Evolutionary conservation across 2,329 filamentous ascomycete genomes (phyloP).

Genomic region (Neospermospora avenae): DNA sequence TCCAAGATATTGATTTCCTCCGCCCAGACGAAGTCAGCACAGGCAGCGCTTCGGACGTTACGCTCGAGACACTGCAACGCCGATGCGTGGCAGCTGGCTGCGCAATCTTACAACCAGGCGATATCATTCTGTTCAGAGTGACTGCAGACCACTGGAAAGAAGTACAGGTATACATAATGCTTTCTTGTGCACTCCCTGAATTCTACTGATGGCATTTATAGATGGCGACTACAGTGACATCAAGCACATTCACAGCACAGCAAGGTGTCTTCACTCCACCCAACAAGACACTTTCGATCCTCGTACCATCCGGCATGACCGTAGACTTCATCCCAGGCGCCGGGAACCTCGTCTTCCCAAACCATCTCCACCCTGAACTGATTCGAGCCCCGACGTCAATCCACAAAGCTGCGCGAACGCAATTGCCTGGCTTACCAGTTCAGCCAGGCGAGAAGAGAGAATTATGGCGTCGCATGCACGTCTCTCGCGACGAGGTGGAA

Average conservation of each 20-base stretch:
- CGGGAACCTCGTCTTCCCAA: background rate
- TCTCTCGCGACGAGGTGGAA: background rate
- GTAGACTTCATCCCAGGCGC: background rate
- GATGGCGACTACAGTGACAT: background rate
- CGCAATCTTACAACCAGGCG: background rate
- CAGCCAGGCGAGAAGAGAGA: background rate
- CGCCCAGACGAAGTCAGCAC: background rate
- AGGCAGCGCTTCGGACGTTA: background rate
- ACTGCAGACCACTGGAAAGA: background rate
- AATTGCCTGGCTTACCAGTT: background rate
- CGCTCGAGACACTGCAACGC: background rate
- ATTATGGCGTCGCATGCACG: background rate
- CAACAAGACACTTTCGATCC: background rate
- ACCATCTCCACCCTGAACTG: background rate
- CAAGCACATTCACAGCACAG: background rate
- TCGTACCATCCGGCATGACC: background rate
- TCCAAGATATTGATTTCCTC: background rate
- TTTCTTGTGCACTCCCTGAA: background rate
- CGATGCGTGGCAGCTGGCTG: background rate
- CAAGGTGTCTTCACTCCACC: background rate
- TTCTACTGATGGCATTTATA: background rate
- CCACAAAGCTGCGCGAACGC: background rate
- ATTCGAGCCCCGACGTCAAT: background rate
- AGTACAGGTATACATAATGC: background rate
- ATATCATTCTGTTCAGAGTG: background rate